Conservation (phyloP, 441 rosid genomes). For the Iberis amara region DNA sequence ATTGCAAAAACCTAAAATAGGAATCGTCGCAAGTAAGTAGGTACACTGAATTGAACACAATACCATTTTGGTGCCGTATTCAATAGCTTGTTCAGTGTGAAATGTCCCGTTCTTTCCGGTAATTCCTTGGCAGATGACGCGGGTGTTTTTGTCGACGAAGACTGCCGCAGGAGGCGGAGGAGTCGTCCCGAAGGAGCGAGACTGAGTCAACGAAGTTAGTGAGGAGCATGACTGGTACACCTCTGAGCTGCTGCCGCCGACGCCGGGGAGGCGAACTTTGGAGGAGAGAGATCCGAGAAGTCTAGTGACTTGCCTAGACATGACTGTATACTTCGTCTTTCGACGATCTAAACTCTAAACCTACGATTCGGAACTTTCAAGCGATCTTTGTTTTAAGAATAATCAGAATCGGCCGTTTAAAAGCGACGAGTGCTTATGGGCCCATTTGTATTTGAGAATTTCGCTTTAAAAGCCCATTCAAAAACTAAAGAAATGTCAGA, state of each 20-base stretch:
- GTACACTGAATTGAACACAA: neutral
- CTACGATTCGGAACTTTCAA: too few relatives aligned
- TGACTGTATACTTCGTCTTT: slow-evolving; percentile 5
- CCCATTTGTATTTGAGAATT: too few relatives aligned
- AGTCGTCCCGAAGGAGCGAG: slow-evolving; percentile 37
- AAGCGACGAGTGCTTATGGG: too few relatives aligned
- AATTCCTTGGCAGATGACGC: slow-evolving; percentile 35
- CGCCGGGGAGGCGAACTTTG: slow-evolving; percentile 13
- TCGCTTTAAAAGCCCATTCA: too few relatives aligned
- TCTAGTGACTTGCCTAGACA: slow-evolving; percentile 26
- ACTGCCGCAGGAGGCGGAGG: slow-evolving; percentile 58
- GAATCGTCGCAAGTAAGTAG: neutral
- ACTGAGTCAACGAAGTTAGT: slow-evolving; percentile 26
- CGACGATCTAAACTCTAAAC: neutral
- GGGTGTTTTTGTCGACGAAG: slow-evolving; percentile 79
- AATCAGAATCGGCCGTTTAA: too few relatives aligned
- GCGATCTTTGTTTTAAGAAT: too few relatives aligned
- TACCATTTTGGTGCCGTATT: slow-evolving; percentile 91
- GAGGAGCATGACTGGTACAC: slow-evolving; percentile 21
- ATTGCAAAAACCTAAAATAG: neutral
- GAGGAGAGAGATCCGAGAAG: slow-evolving; percentile 28
- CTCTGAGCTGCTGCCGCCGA: slow-evolving; percentile 9
- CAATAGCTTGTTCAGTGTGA: slow-evolving; percentile 41
- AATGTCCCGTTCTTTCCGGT: slow-evolving; percentile 87
- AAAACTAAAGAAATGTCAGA: too few relatives aligned